Evolutionary conservation across 2,329 filamentous ascomycete genomes (phyloP), one percentile per base, ranked within the genome.

Genomic region (Didymella pomorum): DNA sequence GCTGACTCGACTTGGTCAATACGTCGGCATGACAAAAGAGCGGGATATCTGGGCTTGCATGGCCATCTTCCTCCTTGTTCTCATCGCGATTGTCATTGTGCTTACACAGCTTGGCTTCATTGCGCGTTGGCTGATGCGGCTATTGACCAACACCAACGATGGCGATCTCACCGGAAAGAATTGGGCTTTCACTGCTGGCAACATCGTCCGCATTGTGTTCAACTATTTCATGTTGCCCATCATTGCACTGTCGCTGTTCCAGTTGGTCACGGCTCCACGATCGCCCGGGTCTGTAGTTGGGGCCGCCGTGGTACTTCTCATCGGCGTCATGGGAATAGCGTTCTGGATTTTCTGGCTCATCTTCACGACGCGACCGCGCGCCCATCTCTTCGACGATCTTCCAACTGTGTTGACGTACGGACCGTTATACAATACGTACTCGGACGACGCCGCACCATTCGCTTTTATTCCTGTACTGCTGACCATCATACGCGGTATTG

Each of bases 351-450:
- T 97, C 46, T 87, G 87, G 71, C 82, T 96, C 49, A 94, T 98
- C 68, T 87, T 89, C 56, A 87, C 83, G 23, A 95, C 92, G 0
- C 88, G 90, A 63, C 93, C 93, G 6, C 89, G 93, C 60, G 90
- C 92, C 1, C 90, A 92, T 65, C 83, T 99, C 10, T 99, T 97
- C 74, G 95, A 99, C 77, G 93, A 98, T 71, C 83, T 99, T 47
- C 88, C 92, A 7, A 97, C 92, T 0, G 88, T 98, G 9, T 83
- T 99, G 2, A 84, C 92, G 1, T 98, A 97, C 69, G 95, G 95
- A 0, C 92, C 95, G 5, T 82, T 99, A 8, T 99, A 99, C 73
- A 99, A 99, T 78, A 99, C 95, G 0, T 98, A 96, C 76, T 95
- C 91, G 23, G 95, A 99, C 75, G 91, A 94, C 74, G 92, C 93